phyloP scores from a whole-genome alignment of 2,329 filamentous ascomycete genomes.

The Ceratocystis harringtonii region DNA sequence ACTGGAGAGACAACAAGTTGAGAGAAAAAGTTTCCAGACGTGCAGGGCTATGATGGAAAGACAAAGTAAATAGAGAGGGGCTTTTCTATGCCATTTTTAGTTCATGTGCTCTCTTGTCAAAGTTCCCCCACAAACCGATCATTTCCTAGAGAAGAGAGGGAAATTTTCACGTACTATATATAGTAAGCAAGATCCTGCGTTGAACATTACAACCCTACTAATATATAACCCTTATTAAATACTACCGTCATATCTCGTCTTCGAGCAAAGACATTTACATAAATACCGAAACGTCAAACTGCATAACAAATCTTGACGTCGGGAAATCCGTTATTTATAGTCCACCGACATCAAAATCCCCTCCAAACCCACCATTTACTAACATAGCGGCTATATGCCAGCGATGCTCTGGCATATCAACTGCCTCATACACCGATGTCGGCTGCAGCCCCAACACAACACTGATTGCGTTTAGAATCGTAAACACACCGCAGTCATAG shows the following conservation, averaged over 20 bases:
- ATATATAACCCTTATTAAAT: neutral
- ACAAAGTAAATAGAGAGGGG: neutral
- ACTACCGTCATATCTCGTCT: neutral
- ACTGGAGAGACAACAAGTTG: constrained; percentile 2
- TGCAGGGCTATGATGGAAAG: neutral
- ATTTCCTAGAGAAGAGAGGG: neutral
- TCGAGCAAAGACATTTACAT: neutral
- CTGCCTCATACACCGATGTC: constrained; percentile 32
- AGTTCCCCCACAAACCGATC: neutral
- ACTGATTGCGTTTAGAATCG: constrained; percentile 57
- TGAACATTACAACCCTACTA: neutral
- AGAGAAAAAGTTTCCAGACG: neutral
- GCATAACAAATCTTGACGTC: neutral
- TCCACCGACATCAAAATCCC: constrained; percentile 38
- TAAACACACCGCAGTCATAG: constrained; percentile 64
- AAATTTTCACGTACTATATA: neutral
- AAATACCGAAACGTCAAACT: neutral
- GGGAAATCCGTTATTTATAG: constrained; percentile 22
- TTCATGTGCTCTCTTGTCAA: neutral
- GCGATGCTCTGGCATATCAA: constrained; percentile 45
- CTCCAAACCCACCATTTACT: constrained; percentile 50
- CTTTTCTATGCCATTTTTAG: neutral
- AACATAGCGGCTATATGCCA: constrained; percentile 49
- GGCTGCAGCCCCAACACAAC: constrained; percentile 39
- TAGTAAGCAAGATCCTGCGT: neutral